Evolutionary conservation across 352 stramenopile genomes (phyloP), one percentile per base, ranked within the genome.

Genomic region (Pythium scleroteichum): DNA sequence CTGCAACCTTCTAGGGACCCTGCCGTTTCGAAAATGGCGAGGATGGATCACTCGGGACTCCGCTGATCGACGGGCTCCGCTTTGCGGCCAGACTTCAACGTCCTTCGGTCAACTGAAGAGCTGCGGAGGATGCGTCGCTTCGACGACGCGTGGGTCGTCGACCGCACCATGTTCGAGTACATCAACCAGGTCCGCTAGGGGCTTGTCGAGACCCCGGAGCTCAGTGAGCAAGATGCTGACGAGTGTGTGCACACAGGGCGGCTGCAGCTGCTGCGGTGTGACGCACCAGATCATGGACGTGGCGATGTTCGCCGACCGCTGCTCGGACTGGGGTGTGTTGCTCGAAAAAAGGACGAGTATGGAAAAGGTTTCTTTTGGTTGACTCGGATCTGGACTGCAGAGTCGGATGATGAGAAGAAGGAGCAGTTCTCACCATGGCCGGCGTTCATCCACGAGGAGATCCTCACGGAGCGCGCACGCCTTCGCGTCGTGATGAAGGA

Each of bases 81-180:
- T 51, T 38, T 39, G 52, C 39, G 13, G n/a, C 16, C n/a, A 53
- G 19, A 50, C 48, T 65, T 58, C 57, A 64, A 55, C 46, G 19
- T 64, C 58, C 29, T 35, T 54, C 45, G 27, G 32, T 53, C 53
- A 60, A 44, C n/a, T 45, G 41, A 42, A 53, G 40, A 59, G 40
- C 42, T 42, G 13, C 27, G 13, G 14, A 52, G 16, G 27, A 88
- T 92, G 75, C 72, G 76, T 46, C 84, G 85, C 55, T 92, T 88
- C 63, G 76, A 91, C 19, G 85, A 94, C 62, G 75, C 69, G 22
- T 94, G 85, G 87, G 86, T 98, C 49, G 85, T 98, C 38, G 92
- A 98, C 72, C 85, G 88, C 42, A 96, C 87, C 32, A 92, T 98
- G 86, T 98, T 98, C 75, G 89, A 98, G 63, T 97, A 97, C 68